These are phyloP conservation scores for Camellia japonica DNA, from an alignment of 148 eudicot genomes.

Conservation along the genomic window DNA sequence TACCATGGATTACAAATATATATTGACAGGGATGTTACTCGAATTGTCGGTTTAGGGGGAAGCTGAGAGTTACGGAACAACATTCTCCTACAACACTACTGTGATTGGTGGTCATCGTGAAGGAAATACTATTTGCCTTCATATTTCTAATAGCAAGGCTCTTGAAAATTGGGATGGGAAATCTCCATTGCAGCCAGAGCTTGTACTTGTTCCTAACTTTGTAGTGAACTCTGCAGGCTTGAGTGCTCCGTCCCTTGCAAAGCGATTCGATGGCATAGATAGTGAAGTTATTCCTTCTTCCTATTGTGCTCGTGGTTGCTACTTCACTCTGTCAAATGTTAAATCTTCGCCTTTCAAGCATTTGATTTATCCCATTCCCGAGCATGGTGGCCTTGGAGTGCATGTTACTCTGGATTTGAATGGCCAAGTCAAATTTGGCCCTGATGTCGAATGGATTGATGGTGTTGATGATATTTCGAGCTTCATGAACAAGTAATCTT, in stretches of 20 bases:
- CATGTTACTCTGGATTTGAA: slow-evolving; percentile 87
- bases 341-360: slow-evolving; percentile 62
- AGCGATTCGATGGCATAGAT: slow-evolving; percentile 49
- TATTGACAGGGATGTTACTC: slow-evolving; percentile 61
- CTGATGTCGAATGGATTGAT: slow-evolving; percentile 91
- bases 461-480: slow-evolving; percentile 52
- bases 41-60: slow-evolving; percentile 79
- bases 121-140: slow-evolving; percentile 52
- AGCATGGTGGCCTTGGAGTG: slow-evolving; percentile 93
- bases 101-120: slow-evolving; percentile 68
- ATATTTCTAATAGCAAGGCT: slow-evolving; percentile 55
- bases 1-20: slow-evolving; percentile 29
- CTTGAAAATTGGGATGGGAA: slow-evolving; percentile 38
- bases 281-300: slow-evolving; percentile 40
- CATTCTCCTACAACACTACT: slow-evolving; percentile 73
- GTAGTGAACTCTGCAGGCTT: slow-evolving; percentile 83
- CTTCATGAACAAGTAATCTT: slow-evolving; percentile 71
- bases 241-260: slow-evolving; percentile 71
- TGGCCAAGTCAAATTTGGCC: slow-evolving; percentile 90
- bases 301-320: slow-evolving; percentile 85
- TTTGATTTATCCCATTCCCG: slow-evolving; percentile 94
- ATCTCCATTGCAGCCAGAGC: slow-evolving; percentile 50
- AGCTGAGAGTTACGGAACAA: slow-evolving; percentile 80
- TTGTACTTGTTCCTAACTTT: slow-evolving; percentile 63
- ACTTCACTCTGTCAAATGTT: slow-evolving; percentile 62